These are phyloP conservation scores for Colletotrichum sp. DNA, from an alignment of 2,329 filamentous ascomycete genomes.

Conservation along the genomic window DNA sequence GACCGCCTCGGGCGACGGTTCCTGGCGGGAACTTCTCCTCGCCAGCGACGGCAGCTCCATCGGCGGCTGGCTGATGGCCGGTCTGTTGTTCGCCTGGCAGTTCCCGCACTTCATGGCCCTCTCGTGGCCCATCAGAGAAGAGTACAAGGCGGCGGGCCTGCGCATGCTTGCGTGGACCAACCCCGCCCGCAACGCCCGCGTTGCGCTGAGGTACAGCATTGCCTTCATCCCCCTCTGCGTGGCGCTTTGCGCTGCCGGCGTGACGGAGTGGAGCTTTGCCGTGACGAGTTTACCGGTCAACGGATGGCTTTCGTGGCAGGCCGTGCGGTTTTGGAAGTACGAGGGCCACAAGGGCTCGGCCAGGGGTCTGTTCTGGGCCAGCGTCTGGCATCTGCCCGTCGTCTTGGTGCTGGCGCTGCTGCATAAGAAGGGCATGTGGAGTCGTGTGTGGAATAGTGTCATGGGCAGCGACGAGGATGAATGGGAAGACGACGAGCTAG, in stretches of 20 bases:
- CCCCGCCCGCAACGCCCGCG: conserved; percentile 81
- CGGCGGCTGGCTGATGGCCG: conserved; percentile 89
- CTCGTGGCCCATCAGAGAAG: conserved; percentile 85
- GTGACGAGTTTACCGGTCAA: conserved; percentile 83
- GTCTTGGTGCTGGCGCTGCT: conserved; percentile 88
- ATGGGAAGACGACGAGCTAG: conserved; percentile 66
- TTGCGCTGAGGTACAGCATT: conserved; percentile 86
- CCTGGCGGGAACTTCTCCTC: conserved; percentile 80
- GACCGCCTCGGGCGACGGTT: conserved; percentile 75
- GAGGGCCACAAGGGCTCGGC: conserved; percentile 83
- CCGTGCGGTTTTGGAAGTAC: conserved; percentile 79
- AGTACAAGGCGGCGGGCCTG: conserved; percentile 77
- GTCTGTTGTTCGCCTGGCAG: conserved; percentile 91
- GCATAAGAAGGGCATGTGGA: conserved; percentile 94
- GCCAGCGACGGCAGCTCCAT: conserved; percentile 63
- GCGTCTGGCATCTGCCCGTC: conserved; percentile 92
- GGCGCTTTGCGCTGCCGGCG: conserved; percentile 76
- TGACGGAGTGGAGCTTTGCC: conserved; percentile 88
- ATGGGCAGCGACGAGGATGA: conserved; percentile 63
- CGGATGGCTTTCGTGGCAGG: conserved; percentile 81
- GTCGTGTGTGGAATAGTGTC: conserved; percentile 75
- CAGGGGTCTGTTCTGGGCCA: conserved; percentile 91
- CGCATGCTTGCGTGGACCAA: conserved; percentile 87
- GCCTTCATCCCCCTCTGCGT: conserved; percentile 87
- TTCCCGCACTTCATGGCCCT: conserved; percentile 98